phyloP scores from a whole-genome alignment of 2,329 filamentous ascomycete species.

The Magnaporthales sp. region DNA sequence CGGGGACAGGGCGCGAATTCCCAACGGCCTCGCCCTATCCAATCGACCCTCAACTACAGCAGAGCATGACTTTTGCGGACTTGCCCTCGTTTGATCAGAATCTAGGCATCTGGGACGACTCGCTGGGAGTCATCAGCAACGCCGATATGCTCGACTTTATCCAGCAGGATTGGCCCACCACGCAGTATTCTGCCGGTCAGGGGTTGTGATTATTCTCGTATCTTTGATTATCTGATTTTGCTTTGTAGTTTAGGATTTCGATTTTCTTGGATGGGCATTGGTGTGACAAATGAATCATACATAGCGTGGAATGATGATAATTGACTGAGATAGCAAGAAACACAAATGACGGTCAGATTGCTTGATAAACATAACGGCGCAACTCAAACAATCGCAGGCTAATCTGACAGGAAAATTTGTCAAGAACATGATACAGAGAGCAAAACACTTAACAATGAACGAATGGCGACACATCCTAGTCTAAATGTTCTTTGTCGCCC shows the following conservation, averaged over 20 bases:
- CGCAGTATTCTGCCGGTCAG: not conserved
- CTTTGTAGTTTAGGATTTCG: not conserved
- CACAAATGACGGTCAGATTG: no score
- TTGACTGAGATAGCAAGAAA: no score
- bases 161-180: not conserved
- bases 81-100: not conserved
- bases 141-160: not conserved
- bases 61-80: not conserved
- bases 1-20: not conserved
- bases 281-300: no score
- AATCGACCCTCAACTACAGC: not conserved
- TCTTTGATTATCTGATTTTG: not conserved
- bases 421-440: no score
- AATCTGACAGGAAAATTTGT: no score
- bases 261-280: no score
- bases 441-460: no score
- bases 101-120: not conserved
- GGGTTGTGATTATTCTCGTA: not conserved
- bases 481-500: no score
- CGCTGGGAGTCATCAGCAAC: not conserved
- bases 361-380: no score
- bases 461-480: no score
- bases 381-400: no score
- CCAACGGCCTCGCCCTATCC: not conserved
- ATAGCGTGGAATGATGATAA: no score